Percentiles rank a stretch among this genome's conserved stretches.
Evolutionary conservation across 2,329 filamentous ascomycete species (phyloP).

Genomic region (Phoma sp.): DNA sequence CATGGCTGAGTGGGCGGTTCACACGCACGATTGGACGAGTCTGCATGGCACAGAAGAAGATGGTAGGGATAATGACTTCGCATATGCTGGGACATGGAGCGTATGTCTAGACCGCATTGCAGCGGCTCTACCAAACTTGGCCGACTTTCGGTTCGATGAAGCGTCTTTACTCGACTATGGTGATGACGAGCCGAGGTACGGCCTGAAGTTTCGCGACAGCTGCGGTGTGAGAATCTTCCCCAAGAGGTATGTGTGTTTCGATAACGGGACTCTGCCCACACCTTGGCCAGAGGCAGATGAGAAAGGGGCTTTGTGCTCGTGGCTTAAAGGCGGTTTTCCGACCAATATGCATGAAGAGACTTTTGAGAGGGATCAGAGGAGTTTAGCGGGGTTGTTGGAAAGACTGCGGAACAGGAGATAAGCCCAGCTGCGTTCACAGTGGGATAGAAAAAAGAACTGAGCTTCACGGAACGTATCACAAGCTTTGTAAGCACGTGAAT

Average conservation of each 20-base stretch:
- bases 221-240: slow-evolving; percentile 4
- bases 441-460: no score
- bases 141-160: slow-evolving; percentile 2
- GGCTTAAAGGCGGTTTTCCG: background rate
- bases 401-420: background rate
- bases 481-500: no score
- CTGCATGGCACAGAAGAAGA: background rate
- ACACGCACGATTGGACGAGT: background rate
- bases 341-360: background rate
- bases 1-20: background rate
- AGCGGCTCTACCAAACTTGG: background rate
- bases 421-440: no score
- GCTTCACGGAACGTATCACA: no score
- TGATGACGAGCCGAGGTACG: background rate
- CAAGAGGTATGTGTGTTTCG: slow-evolving; percentile 11
- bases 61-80: background rate
- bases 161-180: no score
- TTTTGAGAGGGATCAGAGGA: slow-evolving; percentile 13
- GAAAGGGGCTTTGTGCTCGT: slow-evolving; percentile 1
- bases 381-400: slow-evolving; percentile 7
- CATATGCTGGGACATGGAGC: background rate
- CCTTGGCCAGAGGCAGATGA: slow-evolving; percentile 11
- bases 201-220: background rate
- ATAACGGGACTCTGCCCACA: slow-evolving; percentile 15
- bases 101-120: background rate